Conservation (phyloP, 2,329 filamentous ascomycete species). For the Fusarium graminum region DNA sequence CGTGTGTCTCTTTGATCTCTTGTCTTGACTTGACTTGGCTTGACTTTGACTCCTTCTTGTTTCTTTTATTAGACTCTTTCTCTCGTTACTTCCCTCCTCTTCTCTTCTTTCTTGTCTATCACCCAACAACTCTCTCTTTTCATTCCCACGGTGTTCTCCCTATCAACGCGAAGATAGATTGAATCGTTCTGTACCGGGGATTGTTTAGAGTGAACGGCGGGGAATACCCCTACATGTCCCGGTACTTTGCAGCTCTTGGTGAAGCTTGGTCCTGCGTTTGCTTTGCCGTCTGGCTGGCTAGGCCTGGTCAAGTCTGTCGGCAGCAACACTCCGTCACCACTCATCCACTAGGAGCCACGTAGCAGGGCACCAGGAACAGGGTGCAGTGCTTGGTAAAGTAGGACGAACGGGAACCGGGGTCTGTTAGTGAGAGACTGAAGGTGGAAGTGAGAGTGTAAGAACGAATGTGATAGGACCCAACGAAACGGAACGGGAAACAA, state of each 20-base stretch:
- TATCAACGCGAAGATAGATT: constrained; percentile 29
- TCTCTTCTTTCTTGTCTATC: constrained; percentile 18
- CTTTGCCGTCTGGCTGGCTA: constrained; percentile 1
- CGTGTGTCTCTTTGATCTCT: constrained; percentile 39
- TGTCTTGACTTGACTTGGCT: neutral
- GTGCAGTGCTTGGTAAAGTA: constrained; percentile 22
- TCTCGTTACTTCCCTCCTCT: neutral
- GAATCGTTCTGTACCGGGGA: constrained; percentile 17
- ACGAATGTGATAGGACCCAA: constrained; percentile 27
- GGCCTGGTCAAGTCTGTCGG: constrained; percentile 32
- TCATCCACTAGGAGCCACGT: constrained; percentile 28
- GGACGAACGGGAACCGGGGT: constrained; percentile 24
- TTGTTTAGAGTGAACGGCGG: constrained; percentile 22
- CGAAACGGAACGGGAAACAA: constrained; percentile 29
- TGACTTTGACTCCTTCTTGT: neutral
- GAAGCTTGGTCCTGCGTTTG: constrained; percentile 48
- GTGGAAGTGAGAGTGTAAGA: constrained; percentile 6
- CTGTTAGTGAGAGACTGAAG: constrained; percentile 22
- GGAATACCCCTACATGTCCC: constrained; percentile 47
- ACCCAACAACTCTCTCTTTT: constrained; percentile 3
- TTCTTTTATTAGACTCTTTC: constrained; percentile 7
- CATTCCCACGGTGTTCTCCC: constrained; percentile 32
- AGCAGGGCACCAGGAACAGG: constrained; percentile 21
- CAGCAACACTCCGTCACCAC: constrained; percentile 24
- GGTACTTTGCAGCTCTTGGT: constrained; percentile 40